A percentile compares a stretch with the other conserved stretches of the same genome.
Conservation (phyloP, 164 flowering plant genomes). For the Platanus orientalis region DNA sequence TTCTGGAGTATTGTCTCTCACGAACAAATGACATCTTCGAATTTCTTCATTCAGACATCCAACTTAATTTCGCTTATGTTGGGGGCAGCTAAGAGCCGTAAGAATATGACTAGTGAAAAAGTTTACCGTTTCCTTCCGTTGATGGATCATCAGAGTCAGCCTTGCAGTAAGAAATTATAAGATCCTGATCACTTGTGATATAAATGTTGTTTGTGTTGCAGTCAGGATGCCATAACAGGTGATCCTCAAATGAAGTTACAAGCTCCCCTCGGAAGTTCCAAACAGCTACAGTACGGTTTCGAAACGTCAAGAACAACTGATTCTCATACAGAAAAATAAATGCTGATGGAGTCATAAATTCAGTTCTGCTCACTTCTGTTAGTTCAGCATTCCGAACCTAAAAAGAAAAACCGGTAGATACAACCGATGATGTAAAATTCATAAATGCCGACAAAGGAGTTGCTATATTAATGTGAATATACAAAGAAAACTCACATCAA, state of each 20-base stretch:
- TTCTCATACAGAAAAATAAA: constrained; percentile 96
- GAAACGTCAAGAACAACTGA: constrained; percentile 86
- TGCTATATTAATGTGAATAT: background rate
- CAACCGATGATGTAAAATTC: background rate
- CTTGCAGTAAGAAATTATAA: constrained; percentile 96
- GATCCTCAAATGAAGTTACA: constrained; percentile 97
- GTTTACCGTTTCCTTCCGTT: constrained; percentile 77
- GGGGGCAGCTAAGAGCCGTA: too few species aligned
- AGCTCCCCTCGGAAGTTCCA: constrained; percentile 98
- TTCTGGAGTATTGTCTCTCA: too few species aligned
- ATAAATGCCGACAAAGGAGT: background rate
- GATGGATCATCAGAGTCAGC: constrained; percentile 78
- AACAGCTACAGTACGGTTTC: constrained; percentile 93
- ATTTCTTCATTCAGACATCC: too few species aligned
- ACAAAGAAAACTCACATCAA: constrained; percentile 20
- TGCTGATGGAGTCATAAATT: constrained; percentile 98
- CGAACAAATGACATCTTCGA: too few species aligned
- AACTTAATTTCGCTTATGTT: too few species aligned
- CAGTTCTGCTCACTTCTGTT: constrained; percentile 77
- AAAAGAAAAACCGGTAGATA: constrained; percentile 6
- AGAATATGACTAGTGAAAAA: background rate
- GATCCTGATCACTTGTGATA: constrained; percentile 98
- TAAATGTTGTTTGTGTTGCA: constrained; percentile 98
- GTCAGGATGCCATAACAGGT: constrained; percentile 93
- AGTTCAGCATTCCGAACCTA: constrained; percentile 79